Percentiles rank a stretch among this genome's conserved stretches.
phyloP scores from a whole-genome alignment of 2,329 filamentous ascomycete species.

The Claviceps sp. region DNA sequence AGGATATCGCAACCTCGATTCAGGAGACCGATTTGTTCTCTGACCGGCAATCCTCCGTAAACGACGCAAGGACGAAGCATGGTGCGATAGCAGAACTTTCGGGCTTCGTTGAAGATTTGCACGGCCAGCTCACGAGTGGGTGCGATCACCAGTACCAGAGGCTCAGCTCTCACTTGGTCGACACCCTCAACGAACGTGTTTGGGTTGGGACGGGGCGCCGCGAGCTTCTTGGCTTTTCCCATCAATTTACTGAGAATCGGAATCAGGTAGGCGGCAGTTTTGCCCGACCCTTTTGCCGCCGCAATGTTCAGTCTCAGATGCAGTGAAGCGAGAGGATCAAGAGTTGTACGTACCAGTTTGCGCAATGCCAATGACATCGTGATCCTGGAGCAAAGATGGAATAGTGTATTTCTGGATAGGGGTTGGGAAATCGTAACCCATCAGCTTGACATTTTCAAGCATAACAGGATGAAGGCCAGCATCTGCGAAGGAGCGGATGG shows the following conservation, averaged over 20 bases:
- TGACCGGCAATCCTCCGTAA: constrained; percentile 71
- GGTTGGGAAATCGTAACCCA: constrained; percentile 60
- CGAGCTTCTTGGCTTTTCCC: constrained; percentile 86
- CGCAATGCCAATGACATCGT: constrained; percentile 78
- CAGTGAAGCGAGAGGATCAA: background rate
- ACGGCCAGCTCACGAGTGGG: constrained; percentile 84
- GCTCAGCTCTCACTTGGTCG: constrained; percentile 57
- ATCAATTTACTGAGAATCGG: constrained; percentile 83
- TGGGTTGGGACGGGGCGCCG: constrained; percentile 60
- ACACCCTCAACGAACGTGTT: constrained; percentile 35
- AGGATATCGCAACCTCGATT: constrained; percentile 78
- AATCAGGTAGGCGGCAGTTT: constrained; percentile 85
- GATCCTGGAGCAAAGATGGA: constrained; percentile 60
- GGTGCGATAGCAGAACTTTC: constrained; percentile 84
- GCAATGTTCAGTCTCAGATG: background rate
- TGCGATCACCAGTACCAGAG: constrained; percentile 70
- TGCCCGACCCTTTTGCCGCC: constrained; percentile 68
- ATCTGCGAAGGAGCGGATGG: constrained; percentile 49
- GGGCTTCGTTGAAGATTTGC: constrained; percentile 90
- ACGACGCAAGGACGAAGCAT: constrained; percentile 86
- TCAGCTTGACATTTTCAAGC: constrained; percentile 60
- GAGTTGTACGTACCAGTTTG: constrained; percentile 61
- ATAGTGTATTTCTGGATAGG: constrained; percentile 80
- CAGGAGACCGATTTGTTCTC: constrained; percentile 58
- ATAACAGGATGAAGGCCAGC: constrained; percentile 79